These are phyloP conservation scores for Malus sieversii DNA, from an alignment of 306 rosid species.

Conservation along the genomic window DNA sequence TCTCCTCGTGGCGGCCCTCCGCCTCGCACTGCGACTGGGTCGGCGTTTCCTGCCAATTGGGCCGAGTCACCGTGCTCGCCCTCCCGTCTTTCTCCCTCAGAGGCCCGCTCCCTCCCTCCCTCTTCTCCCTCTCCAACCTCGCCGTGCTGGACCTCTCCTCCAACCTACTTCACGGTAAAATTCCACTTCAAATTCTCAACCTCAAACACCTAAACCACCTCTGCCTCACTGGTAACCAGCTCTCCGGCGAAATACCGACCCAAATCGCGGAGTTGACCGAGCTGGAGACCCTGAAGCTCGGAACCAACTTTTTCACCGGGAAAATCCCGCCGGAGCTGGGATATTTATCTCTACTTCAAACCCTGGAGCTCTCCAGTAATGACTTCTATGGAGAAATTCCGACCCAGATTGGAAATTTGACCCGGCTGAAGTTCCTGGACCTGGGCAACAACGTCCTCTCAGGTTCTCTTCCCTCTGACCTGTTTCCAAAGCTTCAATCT, in stretches of 20 bases:
- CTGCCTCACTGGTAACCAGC: slow-evolving; percentile 27
- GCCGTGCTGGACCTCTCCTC: slow-evolving; percentile 55
- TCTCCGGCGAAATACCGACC: slow-evolving; percentile 34
- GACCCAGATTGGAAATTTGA: slow-evolving; percentile 55
- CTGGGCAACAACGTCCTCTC: slow-evolving; percentile 63
- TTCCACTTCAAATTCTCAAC: slow-evolving; percentile 35
- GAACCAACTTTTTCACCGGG: slow-evolving; percentile 50
- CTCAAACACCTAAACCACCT: slow-evolving; percentile 31
- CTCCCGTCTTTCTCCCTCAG: slow-evolving; percentile 44
- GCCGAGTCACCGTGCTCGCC: slow-evolving; percentile 56
- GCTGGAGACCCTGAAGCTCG: slow-evolving; percentile 45
- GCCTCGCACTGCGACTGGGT: slow-evolving; percentile 65
- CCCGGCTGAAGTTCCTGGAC: slow-evolving; percentile 51
- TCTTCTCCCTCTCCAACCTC: slow-evolving; percentile 45
- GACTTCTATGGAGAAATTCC: slow-evolving; percentile 56
- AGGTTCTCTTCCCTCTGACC: slow-evolving; percentile 57
- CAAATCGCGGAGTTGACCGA: slow-evolving; percentile 32
- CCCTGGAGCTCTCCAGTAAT: slow-evolving; percentile 69
- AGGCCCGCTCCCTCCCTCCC: slow-evolving; percentile 40
- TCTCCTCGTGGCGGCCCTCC: slow-evolving; percentile 50
- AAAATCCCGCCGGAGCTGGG: slow-evolving; percentile 57
- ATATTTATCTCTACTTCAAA: slow-evolving; percentile 21
- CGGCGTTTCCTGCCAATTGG: slow-evolving; percentile 62
- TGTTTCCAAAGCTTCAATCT: slow-evolving; percentile 49
- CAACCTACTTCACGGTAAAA: slow-evolving; percentile 49